These are phyloP conservation scores for Aspergillus flavus DNA, from an alignment of 2,329 filamentous ascomycete genomes.

Conservation along the genomic window DNA sequence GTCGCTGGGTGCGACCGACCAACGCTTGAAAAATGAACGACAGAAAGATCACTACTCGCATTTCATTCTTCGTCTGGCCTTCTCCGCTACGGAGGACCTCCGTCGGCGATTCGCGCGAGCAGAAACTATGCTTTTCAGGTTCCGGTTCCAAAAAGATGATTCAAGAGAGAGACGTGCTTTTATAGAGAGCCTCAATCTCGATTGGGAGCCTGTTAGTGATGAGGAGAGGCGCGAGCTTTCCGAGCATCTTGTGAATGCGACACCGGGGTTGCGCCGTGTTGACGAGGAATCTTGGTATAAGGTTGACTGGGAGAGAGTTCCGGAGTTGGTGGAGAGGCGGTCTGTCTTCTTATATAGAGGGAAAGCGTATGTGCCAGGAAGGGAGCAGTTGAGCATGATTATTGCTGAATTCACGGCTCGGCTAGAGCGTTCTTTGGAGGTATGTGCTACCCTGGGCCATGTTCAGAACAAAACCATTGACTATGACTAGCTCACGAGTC, in stretches of 20 bases:
- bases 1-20: constrained; percentile 52
- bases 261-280: constrained; percentile 49
- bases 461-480: constrained; percentile 21
- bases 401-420: constrained; percentile 80
- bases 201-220: constrained; percentile 81
- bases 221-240: constrained; percentile 74
- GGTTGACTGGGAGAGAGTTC: constrained; percentile 91
- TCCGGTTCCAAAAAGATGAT: constrained; percentile 80
- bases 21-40: constrained; percentile 67
- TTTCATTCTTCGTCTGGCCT: constrained; percentile 92
- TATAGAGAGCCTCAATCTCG: constrained; percentile 73
- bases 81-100: constrained; percentile 87
- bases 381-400: constrained; percentile 87
- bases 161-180: constrained; percentile 72
- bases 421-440: constrained; percentile 81
- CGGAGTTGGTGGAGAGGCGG: constrained; percentile 81
- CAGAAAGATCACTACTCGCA: constrained; percentile 98
- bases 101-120: constrained; percentile 82
- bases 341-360: constrained; percentile 76
- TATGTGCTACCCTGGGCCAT: constrained; percentile 42
- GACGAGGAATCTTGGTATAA: constrained; percentile 94
- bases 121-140: constrained; percentile 84
- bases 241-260: constrained; percentile 63
- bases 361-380: constrained; percentile 86
- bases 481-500: constrained; percentile 71